A percentile compares a stretch with the other conserved stretches of the same genome.
Conservation (phyloP, 495 filamentous ascomycete species). For the Diplogelasinospora grovesii region DNA sequence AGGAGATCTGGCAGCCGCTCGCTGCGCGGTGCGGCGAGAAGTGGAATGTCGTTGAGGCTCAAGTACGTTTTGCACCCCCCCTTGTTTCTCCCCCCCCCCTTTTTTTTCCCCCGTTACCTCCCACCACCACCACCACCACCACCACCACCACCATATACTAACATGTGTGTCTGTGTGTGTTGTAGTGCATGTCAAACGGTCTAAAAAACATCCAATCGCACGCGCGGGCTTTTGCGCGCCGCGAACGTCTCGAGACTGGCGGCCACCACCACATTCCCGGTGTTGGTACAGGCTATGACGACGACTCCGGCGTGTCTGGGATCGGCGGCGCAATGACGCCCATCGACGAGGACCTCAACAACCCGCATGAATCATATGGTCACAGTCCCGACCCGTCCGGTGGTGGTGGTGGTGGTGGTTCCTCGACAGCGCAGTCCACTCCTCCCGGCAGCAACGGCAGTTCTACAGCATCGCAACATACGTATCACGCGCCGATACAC, state of each 20-base stretch:
- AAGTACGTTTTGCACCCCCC: conserved; percentile 43
- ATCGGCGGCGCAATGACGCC: conserved; percentile 45
- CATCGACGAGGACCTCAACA: conserved; percentile 45
- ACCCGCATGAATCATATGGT: no score
- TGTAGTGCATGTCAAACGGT: conserved; percentile 51
- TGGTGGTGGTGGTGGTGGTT: no score
- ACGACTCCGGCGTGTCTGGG: conserved; percentile 42
- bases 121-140: no score
- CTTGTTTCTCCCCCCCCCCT: background rate
- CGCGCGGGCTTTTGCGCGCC: conserved; percentile 43
- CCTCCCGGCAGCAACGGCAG: conserved; percentile 21
- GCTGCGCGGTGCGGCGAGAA: conserved; percentile 57
- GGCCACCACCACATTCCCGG: no score
- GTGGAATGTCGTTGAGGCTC: conserved; percentile 63
- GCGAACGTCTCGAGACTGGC: conserved; percentile 43
- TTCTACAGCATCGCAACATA: conserved; percentile 18
- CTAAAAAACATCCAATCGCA: conserved; percentile 52
- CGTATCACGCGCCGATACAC: no score
- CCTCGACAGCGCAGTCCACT: conserved; percentile 27
- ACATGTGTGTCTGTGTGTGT: conserved; percentile 6
- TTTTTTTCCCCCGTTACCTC: conserved; percentile 1
- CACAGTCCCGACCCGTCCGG: conserved; percentile 34
- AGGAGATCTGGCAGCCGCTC: conserved; percentile 64
- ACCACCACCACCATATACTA: background rate
- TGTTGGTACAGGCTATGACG: conserved; percentile 44